Evolutionary conservation across 805 yeast genomes (phyloP).

Genomic region (Candida peoriensis): DNA sequence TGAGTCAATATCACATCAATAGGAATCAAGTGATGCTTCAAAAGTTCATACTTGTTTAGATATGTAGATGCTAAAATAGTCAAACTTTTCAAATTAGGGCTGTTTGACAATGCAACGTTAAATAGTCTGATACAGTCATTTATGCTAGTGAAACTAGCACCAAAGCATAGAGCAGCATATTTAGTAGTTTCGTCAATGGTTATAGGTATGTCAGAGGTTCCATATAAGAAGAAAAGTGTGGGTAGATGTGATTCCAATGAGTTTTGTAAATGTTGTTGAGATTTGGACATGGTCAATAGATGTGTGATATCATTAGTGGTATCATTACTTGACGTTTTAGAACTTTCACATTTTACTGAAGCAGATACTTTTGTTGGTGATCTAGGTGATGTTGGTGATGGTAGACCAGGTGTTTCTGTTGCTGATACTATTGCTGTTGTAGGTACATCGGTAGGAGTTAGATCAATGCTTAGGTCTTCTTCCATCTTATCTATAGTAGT

Average conservation of each 20-base stretch:
- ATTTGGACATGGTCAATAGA: slow-evolving; percentile 6
- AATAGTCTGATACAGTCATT: slow-evolving; percentile 9
- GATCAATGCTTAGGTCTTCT: too few species aligned
- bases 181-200: slow-evolving; percentile 3
- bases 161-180: slow-evolving; percentile 6
- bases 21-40: slow-evolving; percentile 6
- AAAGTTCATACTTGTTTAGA: slow-evolving; percentile 4
- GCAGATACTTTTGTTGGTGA: neutral
- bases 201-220: slow-evolving; percentile 10
- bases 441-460: too few species aligned
- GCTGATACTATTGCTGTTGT: too few species aligned
- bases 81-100: slow-evolving; percentile 5
- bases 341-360: neutral
- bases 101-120: slow-evolving; percentile 3
- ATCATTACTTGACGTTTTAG: too few species aligned
- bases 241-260: slow-evolving; percentile 6
- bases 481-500: too few species aligned
- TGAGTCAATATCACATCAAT: slow-evolving; percentile 11
- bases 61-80: slow-evolving; percentile 9
- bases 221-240: slow-evolving; percentile 10
- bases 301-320: slow-evolving; percentile 7
- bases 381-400: too few species aligned
- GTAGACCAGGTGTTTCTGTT: too few species aligned
- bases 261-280: slow-evolving; percentile 1
- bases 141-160: slow-evolving; percentile 6